Evolutionary conservation across 208 protist genomes (phyloP), one percentile per base, ranked within the genome.

Genomic region (Vickermania spadyakhi): DNA sequence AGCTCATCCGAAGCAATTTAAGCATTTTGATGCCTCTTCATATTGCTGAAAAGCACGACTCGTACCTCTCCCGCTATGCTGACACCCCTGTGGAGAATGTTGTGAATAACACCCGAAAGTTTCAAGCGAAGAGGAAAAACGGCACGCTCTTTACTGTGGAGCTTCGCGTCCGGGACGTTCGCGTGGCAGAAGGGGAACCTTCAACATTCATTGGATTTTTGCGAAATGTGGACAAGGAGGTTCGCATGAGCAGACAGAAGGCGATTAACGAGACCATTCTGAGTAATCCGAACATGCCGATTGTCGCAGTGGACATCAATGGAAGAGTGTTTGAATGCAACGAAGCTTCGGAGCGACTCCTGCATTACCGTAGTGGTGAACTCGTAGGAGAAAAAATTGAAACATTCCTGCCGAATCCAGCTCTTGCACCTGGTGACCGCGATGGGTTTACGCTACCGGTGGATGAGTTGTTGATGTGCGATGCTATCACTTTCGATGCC

Each of bases 321-420:
- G 71, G 66, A 41, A 67, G 28, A 3, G 66, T 77, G 18, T 53
- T 72, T 27, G 41, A 56, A 23, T 77, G 36, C 42, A 73, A 58
- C 51, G 31, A 27, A 4, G 49, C 68, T 36, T 67, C 75, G 1
- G 28, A 56, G 58, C 27, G 30, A 7, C 58, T 31, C 5, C 70
- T 65, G 2, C 11, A 29, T 14, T 55, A 25, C 28, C n/a, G 22
- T 4, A 58, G 30, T 21, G 55, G 36, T 23, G 31, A 78, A 18
- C 21, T 79, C 2, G 3, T 75, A 1, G 72, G 66, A 4, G 4
- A 57, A 4, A 73, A 71, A 50, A 49, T 81, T 23, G 68, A 68
- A 22, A 64, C 55, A 31, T 31, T 81, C 21, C 70, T 81, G 7
- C 36, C 36, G 66, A 50, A 60, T 13, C 23, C 52, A 5, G 7